phyloP scores from a whole-genome alignment of 352 stramenopile species.

The Saprolegnia parasitica region DNA sequence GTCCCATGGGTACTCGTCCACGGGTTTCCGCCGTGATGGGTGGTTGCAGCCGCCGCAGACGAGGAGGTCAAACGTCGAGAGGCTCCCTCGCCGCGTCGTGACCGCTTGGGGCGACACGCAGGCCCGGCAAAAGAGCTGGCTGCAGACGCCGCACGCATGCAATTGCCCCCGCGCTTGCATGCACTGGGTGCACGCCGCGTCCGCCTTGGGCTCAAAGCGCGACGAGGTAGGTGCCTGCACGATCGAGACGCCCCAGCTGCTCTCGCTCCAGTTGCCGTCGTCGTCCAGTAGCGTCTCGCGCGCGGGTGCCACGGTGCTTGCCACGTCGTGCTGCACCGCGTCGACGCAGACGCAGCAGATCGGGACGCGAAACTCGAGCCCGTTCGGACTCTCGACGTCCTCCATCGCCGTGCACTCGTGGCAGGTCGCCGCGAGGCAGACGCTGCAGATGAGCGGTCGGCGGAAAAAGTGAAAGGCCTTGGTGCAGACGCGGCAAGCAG shows the following conservation, averaged over 20 bases:
- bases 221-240: neutral
- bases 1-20: neutral
- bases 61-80: constrained; percentile 5
- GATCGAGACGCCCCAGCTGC: constrained; percentile 12
- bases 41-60: neutral
- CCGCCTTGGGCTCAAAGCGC: neutral
- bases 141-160: constrained; percentile 14
- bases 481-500: constrained; percentile 7
- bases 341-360: constrained; percentile 23
- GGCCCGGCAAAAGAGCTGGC: neutral
- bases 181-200: neutral
- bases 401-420: constrained; percentile 12
- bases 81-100: neutral
- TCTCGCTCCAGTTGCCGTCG: constrained; percentile 23
- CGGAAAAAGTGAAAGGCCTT: constrained; percentile 22
- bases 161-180: neutral
- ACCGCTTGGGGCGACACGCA: constrained; percentile 1
- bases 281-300: neutral
- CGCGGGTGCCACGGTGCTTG: neutral
- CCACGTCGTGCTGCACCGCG: constrained; percentile 1
- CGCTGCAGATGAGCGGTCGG: constrained; percentile 1
- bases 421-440: constrained; percentile 15
- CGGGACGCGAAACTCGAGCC: constrained; percentile 17
- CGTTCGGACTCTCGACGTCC: constrained; percentile 8
- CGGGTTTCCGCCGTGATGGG: neutral